These are phyloP conservation scores for Malassezia cuniculi DNA, from an alignment of 1,284 basidiomycete species.

Conservation along the genomic window DNA sequence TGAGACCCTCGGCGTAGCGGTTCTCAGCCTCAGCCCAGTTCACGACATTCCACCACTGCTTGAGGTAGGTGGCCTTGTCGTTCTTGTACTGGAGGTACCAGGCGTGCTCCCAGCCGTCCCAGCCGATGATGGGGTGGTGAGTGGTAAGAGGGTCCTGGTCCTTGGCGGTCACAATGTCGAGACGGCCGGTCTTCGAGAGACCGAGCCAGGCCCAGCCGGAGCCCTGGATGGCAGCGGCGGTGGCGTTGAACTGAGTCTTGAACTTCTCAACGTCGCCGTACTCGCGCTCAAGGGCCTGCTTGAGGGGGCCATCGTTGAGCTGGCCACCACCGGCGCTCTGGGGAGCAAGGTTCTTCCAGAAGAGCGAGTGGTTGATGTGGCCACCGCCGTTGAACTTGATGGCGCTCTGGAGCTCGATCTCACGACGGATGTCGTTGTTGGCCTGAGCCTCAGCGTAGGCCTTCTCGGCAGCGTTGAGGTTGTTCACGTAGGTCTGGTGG, in stretches of 20 bases:
- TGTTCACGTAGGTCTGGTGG: slow-evolving; percentile 52
- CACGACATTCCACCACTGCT: slow-evolving; percentile 17
- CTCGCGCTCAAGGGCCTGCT: slow-evolving; percentile 64
- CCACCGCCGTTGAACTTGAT: slow-evolving; percentile 83
- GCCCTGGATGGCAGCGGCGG: slow-evolving; percentile 86
- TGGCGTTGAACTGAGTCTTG: slow-evolving; percentile 68
- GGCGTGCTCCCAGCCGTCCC: slow-evolving; percentile 91
- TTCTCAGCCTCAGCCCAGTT: slow-evolving; percentile 15
- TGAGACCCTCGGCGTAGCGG: slow-evolving; percentile 11
- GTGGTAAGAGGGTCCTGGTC: slow-evolving; percentile 89
- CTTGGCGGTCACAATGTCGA: slow-evolving; percentile 68
- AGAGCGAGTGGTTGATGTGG: slow-evolving; percentile 68
- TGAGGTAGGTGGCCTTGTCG: slow-evolving; percentile 17
- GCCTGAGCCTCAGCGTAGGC: slow-evolving; percentile 57
- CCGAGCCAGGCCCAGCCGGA: slow-evolving; percentile 93
- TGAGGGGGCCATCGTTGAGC: slow-evolving; percentile 58
- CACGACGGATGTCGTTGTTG: slow-evolving; percentile 58
- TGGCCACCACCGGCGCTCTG: slow-evolving; percentile 49
- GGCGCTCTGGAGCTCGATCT: slow-evolving; percentile 70
- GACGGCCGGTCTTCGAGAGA: slow-evolving; percentile 50
- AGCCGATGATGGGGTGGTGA: slow-evolving; percentile 79
- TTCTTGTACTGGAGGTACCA: slow-evolving; percentile 44
- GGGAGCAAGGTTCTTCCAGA: slow-evolving; percentile 76
- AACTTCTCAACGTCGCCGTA: slow-evolving; percentile 71
- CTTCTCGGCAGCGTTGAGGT: slow-evolving; percentile 61